phyloP scores from a whole-genome alignment of 768 basidiomycete species.

The Suillus placidus region DNA sequence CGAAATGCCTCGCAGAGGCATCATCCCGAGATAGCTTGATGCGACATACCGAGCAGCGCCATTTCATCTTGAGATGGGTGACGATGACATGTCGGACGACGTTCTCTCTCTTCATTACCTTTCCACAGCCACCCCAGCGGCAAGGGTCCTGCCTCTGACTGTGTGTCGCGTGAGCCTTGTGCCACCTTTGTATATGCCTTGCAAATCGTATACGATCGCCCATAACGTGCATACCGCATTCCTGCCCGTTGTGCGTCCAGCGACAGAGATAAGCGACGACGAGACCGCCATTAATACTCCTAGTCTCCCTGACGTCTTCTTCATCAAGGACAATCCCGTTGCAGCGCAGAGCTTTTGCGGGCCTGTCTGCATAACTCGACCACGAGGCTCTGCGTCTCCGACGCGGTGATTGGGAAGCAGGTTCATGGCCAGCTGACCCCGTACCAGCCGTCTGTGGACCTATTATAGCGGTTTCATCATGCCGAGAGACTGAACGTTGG shows the following conservation, averaged over 20 bases:
- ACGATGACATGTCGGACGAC: constrained; percentile 32
- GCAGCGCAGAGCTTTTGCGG: neutral
- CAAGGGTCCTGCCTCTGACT: constrained; percentile 18
- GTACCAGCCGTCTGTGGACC: neutral
- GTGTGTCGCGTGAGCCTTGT: constrained; percentile 22
- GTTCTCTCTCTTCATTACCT: constrained; percentile 35
- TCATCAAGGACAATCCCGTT: constrained; percentile 1
- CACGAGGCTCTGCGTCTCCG: constrained; percentile 2
- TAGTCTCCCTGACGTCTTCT: neutral
- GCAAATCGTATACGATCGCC: constrained; percentile 30
- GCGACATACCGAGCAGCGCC: constrained; percentile 30
- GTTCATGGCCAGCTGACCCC: neutral
- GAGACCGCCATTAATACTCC: constrained; percentile 15
- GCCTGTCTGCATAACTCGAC: neutral
- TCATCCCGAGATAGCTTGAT: constrained; percentile 35
- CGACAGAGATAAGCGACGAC: constrained; percentile 28
- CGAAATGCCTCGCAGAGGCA: constrained; percentile 34
- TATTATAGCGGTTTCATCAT: neutral
- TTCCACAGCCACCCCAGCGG: constrained; percentile 29
- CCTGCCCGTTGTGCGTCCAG: constrained; percentile 25
- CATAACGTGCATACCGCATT: constrained; percentile 29
- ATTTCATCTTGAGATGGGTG: constrained; percentile 33
- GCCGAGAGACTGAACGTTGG: neutral
- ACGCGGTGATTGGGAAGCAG: neutral
- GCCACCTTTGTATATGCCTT: constrained; percentile 30